These are phyloP conservation scores for Raffaelea ambrosiae DNA, from an alignment of 2,329 filamentous ascomycete genomes.

Conservation along the genomic window DNA sequence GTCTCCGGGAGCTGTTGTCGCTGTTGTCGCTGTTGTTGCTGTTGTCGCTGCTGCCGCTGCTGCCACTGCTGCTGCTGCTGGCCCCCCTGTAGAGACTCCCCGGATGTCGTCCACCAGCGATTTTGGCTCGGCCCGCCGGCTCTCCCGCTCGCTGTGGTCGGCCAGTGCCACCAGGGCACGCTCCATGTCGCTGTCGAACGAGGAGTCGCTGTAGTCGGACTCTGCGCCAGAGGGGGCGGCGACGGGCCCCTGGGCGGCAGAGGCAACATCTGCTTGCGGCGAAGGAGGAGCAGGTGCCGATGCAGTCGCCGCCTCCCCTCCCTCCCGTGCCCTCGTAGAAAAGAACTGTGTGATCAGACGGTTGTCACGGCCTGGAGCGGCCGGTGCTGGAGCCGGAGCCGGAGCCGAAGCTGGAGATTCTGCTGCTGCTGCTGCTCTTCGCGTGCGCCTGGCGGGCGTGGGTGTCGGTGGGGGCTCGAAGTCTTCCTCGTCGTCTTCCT, in stretches of 20 bases:
- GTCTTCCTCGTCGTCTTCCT: slow-evolving; percentile 1
- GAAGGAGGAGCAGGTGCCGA: too few species aligned
- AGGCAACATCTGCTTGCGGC: too few species aligned
- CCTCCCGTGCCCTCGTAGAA: background rate
- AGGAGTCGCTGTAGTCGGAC: slow-evolving; percentile 7
- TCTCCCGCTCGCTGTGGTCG: slow-evolving; percentile 6
- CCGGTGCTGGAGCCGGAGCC: too few species aligned
- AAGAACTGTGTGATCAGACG: slow-evolving; percentile 11
- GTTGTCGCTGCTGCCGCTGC: background rate
- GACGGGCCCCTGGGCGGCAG: too few species aligned
- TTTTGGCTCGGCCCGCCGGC: background rate
- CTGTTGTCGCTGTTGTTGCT: background rate
- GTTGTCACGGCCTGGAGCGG: background rate
- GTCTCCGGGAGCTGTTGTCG: too few species aligned
- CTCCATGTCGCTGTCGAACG: slow-evolving; percentile 14
- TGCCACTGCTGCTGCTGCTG: background rate
- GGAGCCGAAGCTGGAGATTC: too few species aligned
- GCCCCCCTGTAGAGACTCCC: background rate
- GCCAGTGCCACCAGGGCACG: slow-evolving; percentile 10
- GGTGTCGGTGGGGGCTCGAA: slow-evolving; percentile 5
- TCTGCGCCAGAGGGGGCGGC: background rate
- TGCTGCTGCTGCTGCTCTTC: background rate
- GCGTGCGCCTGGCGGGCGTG: background rate
- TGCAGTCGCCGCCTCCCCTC: too few species aligned
- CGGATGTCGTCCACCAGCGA: background rate